Conservation (phyloP, 2,329 filamentous ascomycete genomes). For the Colletotrichum noveboracense region DNA sequence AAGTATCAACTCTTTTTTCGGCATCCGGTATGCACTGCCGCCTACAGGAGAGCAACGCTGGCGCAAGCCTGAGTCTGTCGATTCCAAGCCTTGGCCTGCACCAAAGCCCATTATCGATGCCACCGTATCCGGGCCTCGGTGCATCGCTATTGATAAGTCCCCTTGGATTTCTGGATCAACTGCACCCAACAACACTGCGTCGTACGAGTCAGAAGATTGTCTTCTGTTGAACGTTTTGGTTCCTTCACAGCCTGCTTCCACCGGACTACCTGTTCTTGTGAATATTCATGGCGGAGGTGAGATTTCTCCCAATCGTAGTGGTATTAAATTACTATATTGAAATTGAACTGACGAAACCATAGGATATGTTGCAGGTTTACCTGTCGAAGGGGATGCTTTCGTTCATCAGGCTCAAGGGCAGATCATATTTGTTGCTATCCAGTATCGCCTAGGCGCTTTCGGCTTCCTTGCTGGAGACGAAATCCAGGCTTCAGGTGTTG, state of each 20-base stretch:
- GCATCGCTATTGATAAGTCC: not conserved
- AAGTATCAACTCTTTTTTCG: not conserved
- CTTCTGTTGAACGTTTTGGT: not conserved
- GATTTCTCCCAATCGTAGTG: not conserved
- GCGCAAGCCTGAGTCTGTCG: not conserved
- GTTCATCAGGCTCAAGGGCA: not conserved
- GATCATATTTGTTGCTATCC: not conserved
- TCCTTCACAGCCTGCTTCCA: not conserved
- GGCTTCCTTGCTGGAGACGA: not conserved
- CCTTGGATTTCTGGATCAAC: not conserved
- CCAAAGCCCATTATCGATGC: not conserved
- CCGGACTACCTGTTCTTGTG: not conserved
- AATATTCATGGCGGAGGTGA: not conserved
- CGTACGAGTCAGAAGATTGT: not conserved
- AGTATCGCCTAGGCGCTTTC: not conserved
- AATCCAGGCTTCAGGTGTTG: not conserved
- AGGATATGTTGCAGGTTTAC: not conserved
- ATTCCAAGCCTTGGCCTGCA: not conserved
- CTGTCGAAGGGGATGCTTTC: not conserved
- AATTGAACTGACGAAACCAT: not conserved
- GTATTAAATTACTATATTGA: not conserved
- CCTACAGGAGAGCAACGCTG: not conserved
- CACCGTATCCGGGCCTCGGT: not conserved
- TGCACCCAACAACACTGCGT: not conserved
- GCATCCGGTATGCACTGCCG: not conserved